Base-by-base conservation (phyloP, 768 basidiomycete genomes). In the Leccinum truebloodii region DNA sequence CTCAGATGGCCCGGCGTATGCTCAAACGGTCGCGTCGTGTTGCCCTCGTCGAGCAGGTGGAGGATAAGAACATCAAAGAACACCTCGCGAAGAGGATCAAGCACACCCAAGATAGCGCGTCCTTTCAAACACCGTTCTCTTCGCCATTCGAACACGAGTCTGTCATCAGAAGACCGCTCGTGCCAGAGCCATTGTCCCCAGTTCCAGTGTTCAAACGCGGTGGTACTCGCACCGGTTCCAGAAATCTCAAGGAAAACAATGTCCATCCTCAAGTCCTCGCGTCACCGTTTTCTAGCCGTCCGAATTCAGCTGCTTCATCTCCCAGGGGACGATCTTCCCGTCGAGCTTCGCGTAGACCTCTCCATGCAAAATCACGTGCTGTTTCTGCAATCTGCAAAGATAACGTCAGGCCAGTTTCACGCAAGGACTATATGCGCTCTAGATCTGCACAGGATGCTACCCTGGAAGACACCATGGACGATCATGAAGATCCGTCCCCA, bases 241-340 rank as follows among this genome's bases (percentile, higher is more conserved):
- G 73, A 50, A 76, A 71, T 44, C 69, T 78, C 59, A 80, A 79
- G 58, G 79, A 80, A 62, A 81, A 80, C 54, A 58, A 39, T 20
- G 9, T 26, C 24, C 61, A 59, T 39, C 60, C 70, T 59, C 71
- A 60, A 22, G 28, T 51, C 20, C 76, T 82, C 24, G 78, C 75
- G 12, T 83, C 80, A 26, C 81, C 83, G 2, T 84, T 82, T 64
- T 73, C 67, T 54, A 81, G 81, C 49, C 76, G 78, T 48, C 79
- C 81, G 18, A 69, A 67, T 37, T 83, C 83, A 55, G 68, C 74
- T 48, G 58, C 70, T 30, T 58, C 76, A 24, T 80, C 79, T 54
- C 77, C 79, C 6, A 73, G 32, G 18, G 54, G 46, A 14, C 60
- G 56, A 53, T 35, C 59, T 10, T 60, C 59, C 7, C 70, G 53